phyloP scores from a whole-genome alignment of 2,329 filamentous ascomycete genomes.

The Lecanicillium sp. region DNA sequence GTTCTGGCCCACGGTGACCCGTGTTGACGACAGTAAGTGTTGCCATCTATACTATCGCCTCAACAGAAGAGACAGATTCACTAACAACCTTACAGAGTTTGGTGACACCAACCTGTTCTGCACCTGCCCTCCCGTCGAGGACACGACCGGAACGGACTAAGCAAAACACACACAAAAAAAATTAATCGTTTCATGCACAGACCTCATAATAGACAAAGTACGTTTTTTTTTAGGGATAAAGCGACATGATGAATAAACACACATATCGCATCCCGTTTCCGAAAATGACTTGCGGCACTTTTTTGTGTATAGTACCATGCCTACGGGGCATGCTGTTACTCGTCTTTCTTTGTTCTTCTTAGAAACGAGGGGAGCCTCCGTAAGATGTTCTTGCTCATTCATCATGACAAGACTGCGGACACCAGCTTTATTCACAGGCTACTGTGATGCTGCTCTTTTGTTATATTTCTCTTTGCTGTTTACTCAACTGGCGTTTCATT shows the following conservation, averaged over 20 bases:
- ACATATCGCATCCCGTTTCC: conserved; percentile 5
- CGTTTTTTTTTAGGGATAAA: conserved; percentile 3
- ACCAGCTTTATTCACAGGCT: not conserved
- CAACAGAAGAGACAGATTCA: not conserved
- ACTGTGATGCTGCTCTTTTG: not conserved
- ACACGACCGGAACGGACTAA: conserved; percentile 31
- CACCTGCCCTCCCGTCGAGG: conserved; percentile 80
- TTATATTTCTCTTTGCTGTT: not conserved
- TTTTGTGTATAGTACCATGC: too few relatives aligned
- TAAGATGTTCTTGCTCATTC: too few relatives aligned
- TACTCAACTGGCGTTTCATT: too few relatives aligned
- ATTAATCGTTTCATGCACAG: not conserved
- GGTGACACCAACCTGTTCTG: conserved; percentile 93
- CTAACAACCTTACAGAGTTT: conserved; percentile 50
- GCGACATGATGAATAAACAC: conserved; percentile 10
- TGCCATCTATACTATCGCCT: not conserved
- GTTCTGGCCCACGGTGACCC: conserved; percentile 86
- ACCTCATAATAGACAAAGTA: conserved; percentile 10
- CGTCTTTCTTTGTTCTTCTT: too few relatives aligned
- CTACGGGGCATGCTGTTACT: too few relatives aligned
- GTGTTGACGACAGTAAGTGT: conserved; percentile 76
- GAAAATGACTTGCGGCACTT: conserved; percentile 2
- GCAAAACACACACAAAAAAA: not conserved
- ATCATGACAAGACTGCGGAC: too few relatives aligned
- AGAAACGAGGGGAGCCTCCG: too few relatives aligned